phyloP scores from a whole-genome alignment of 805 yeast genomes.

The Yamadazyma endophytica region DNA sequence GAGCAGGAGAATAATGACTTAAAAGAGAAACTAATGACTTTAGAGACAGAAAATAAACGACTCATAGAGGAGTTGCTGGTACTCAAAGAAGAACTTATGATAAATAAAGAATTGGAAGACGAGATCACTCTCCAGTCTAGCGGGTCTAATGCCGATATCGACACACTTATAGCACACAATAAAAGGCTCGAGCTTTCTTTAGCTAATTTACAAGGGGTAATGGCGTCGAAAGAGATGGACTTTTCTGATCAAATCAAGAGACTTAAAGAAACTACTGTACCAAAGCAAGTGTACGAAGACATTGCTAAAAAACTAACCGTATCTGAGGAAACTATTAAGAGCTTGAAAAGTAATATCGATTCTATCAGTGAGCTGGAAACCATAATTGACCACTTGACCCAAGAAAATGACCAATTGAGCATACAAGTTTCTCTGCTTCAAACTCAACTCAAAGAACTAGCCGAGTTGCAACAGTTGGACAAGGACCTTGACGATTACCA shows the following conservation, averaged over 20 bases:
- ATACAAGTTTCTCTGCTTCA: slow-evolving; percentile 28
- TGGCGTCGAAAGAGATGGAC: slow-evolving; percentile 2
- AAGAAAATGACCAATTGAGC: slow-evolving; percentile 32
- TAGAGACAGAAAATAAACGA: slow-evolving; percentile 25
- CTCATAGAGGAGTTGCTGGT: slow-evolving; percentile 26
- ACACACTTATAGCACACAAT: slow-evolving; percentile 24
- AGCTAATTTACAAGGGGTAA: slow-evolving; percentile 7
- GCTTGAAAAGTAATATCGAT: slow-evolving; percentile 29
- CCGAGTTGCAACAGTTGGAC: slow-evolving; percentile 48
- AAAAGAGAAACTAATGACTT: slow-evolving; percentile 15
- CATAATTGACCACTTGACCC: slow-evolving; percentile 29
- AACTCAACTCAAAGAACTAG: slow-evolving; percentile 39
- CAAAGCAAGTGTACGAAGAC: slow-evolving; percentile 20
- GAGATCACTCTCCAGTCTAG: slow-evolving; percentile 17
- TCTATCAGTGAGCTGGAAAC: slow-evolving; percentile 30
- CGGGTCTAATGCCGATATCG: slow-evolving; percentile 1
- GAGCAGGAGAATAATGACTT: slow-evolving; percentile 29
- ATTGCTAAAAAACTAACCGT: slow-evolving; percentile 23
- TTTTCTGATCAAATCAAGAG: slow-evolving; percentile 1
- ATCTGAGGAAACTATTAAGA: slow-evolving; percentile 21
- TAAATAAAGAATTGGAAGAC: slow-evolving; percentile 33
- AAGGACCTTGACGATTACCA: slow-evolving; percentile 47
- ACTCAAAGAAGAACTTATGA: slow-evolving; percentile 31
- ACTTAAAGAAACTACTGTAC: slow-evolving; percentile 8
- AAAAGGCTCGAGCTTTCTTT: slow-evolving; percentile 40